Evolutionary conservation across 176 grass and related monocot genomes (phyloP), one percentile per base, ranked within the genome.

Genomic region (Oryza glaberrima): DNA sequence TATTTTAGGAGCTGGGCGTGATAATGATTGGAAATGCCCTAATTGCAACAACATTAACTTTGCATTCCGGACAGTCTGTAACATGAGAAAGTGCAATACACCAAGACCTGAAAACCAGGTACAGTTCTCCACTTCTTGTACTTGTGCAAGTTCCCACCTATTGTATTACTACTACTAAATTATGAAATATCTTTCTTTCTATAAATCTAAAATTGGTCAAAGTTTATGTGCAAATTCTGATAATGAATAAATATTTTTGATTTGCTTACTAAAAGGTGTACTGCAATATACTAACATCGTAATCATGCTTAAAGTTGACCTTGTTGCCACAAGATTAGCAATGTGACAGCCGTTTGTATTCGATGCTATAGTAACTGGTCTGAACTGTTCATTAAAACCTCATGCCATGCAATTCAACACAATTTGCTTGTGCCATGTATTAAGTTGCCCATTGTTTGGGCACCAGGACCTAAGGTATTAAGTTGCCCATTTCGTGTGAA

Each of bases 1-100:
- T 66, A 14, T 43, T 75, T 69, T 75, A 97, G 94, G 94, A 84
- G 87, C 85, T 88, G 94, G 92, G 11, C 91, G 87, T 9, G 94
- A 97, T 58, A 97, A 92, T 86, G 94, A 97, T 38, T 97, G 94
- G 94, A 91, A 88, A 75, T 97, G 94, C 72, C 92, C 91, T 81
- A 97, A 88, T 71, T 97, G 94, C 72, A 90, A 82, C 48, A 97
- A 97, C 70, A 83, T 89, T 44, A 97, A 97, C 81, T 97, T 97
- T 51, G 81, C 87, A 23, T 97, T 97, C 75, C 89, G 94, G n/a
- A 88, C 87, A 65, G 89, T 90, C 32, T 97, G 94, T 84, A 97
- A 97, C 81, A 97, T 97, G 94, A 92, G 94, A 75, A 97, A 94
- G 58, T 97, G 94, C 76, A 92, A 90, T 72, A 97, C 91, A 54